Base-by-base conservation (phyloP, 106 monocot species). In the Iris macrosiphon region DNA sequence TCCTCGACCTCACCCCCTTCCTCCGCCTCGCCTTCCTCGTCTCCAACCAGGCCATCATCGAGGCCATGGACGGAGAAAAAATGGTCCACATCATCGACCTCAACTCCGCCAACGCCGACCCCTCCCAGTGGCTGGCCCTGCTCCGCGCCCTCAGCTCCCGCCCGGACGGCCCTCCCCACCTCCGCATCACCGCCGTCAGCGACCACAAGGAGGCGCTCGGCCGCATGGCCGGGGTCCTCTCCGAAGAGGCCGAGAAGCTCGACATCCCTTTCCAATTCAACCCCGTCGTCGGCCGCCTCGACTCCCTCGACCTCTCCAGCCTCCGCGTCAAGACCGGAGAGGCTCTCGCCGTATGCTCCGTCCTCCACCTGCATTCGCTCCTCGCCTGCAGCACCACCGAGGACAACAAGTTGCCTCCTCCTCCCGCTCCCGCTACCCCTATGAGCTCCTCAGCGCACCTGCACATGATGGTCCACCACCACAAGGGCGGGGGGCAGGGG, bases 261-360 rank as follows among this genome's bases (percentile, higher is more conserved):
- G 89, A 78, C 65, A 64, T 90, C 29, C 80, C 80, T 0, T 84
- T 90, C 71, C 84, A 81, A 38, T 90, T 84, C 74, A 61, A 67
- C 61, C 43, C 84, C 28, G 54, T 90, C n/a, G 57, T 68, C 19
- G 14, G 45, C 52, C 31, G 52, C 0, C 38, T 76, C 11, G 83
- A 90, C 23, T 31, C 56, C 18, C 65, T 90, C 24, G 69, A 71
- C 47, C n/a, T 72, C 24, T 77, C 80, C 21, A 54, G 15, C 29
- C 72, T 89, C 37, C 64, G 66, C 2, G 89, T 84, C 30, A 77
- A 80, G 52, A 71, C 84, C 22, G 89, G 84, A 21, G 89, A 90
- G 61, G 84, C 84, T 7, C 21, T 90, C 14, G 89, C 80, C 58
- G 39, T 90, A 43, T 72, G 26, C 68, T 71, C 74, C 6, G 61